phyloP scores from a whole-genome alignment of 495 filamentous ascomycete species.

The Penicillium odoratum region DNA sequence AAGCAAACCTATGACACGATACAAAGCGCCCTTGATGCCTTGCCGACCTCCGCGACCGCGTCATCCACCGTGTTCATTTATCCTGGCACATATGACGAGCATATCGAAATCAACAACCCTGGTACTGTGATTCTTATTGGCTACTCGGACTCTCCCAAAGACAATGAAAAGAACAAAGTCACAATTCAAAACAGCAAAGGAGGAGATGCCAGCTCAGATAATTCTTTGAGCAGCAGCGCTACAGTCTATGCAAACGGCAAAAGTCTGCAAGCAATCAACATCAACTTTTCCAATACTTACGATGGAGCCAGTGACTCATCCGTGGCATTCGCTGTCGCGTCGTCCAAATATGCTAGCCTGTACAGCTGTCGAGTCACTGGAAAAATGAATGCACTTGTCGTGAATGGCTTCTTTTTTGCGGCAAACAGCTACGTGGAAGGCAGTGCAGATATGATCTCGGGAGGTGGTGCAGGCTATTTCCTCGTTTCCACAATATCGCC shows the following conservation, averaged over 20 bases:
- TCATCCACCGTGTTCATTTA: slow-evolving; percentile 4
- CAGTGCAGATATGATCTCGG: neutral
- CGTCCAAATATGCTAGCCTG: neutral
- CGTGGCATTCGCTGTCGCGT: neutral
- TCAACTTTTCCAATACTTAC: slow-evolving; percentile 2
- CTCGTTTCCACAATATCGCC: slow-evolving; percentile 1
- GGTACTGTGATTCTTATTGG: slow-evolving; percentile 4
- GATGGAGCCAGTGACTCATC: neutral
- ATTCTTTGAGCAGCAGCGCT: neutral
- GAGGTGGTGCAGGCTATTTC: slow-evolving; percentile 2
- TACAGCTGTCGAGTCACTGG: neutral
- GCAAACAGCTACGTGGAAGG: slow-evolving; percentile 6
- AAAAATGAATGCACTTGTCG: neutral
- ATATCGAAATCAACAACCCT: neutral
- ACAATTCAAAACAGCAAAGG: neutral
- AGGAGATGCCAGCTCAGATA: neutral
- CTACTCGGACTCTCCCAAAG: neutral
- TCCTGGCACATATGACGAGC: slow-evolving; percentile 2
- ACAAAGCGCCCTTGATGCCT: neutral
- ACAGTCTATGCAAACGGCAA: neutral
- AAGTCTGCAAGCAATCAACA: slow-evolving; percentile 2
- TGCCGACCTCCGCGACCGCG: neutral
- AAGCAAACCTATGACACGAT: slow-evolving; percentile 1
- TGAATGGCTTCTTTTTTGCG: slow-evolving; percentile 1
- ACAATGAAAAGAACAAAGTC: neutral